phyloP scores from a whole-genome alignment of 192 early-diverging fungal species.

The Podila epigama region DNA sequence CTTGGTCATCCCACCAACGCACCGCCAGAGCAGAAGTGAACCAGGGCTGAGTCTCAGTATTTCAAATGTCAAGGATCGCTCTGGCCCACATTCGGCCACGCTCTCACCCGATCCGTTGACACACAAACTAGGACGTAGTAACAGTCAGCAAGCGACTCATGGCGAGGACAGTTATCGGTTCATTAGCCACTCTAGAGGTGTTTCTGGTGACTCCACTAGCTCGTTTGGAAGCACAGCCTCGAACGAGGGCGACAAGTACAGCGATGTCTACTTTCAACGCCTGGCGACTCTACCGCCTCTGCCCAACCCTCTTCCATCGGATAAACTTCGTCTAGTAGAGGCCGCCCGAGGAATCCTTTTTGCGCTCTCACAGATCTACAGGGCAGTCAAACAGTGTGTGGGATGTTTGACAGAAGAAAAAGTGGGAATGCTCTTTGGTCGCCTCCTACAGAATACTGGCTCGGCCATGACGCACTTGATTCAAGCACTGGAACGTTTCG shows the following conservation, averaged over 20 bases:
- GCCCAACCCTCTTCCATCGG: constrained; percentile 30
- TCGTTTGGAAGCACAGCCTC: constrained; percentile 29
- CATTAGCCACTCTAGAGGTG: constrained; percentile 48
- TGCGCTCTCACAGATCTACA: constrained; percentile 53
- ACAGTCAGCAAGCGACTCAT: constrained; percentile 22
- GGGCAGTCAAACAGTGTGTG: constrained; percentile 50
- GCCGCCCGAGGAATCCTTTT: constrained; percentile 52
- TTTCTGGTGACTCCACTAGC: constrained; percentile 51
- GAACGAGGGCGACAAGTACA: constrained; percentile 39
- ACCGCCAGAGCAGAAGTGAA: constrained; percentile 33
- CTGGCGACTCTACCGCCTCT: constrained; percentile 25
- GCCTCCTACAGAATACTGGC: constrained; percentile 44
- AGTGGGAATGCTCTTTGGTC: constrained; percentile 26
- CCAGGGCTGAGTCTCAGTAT: constrained; percentile 27
- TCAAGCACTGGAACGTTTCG: constrained; percentile 45
- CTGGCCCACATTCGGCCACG: not conserved
- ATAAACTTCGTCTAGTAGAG: constrained; percentile 46
- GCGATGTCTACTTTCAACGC: constrained; percentile 51
- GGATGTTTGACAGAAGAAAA: constrained; percentile 49
- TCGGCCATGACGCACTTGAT: constrained; percentile 46
- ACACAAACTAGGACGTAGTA: constrained; percentile 5
- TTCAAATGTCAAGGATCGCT: not conserved
- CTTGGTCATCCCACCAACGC: constrained; percentile 10
- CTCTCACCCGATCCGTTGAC: constrained; percentile 17
- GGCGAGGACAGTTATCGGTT: constrained; percentile 30